A percentile compares a stretch with the other conserved stretches of the same genome.
These are phyloP conservation scores for Xylaria sp. DNA, from an alignment of 2,329 filamentous ascomycete genomes.

Conservation along the genomic window DNA sequence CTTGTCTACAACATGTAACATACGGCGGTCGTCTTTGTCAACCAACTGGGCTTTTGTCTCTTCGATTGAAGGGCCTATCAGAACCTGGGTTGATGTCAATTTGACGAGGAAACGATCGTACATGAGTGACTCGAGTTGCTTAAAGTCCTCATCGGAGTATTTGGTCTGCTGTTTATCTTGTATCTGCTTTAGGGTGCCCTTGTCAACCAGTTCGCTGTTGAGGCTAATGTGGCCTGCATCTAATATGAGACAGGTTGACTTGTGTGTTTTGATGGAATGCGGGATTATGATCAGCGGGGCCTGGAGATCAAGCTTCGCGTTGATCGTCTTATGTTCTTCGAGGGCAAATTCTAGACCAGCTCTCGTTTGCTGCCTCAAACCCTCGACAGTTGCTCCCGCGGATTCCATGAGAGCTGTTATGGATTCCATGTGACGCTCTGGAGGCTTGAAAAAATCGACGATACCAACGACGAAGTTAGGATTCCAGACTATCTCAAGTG, in stretches of 20 bases:
- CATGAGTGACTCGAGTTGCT: constrained; percentile 89
- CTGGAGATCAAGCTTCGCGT: constrained; percentile 93
- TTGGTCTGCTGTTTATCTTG: constrained; percentile 89
- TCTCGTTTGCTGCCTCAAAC: constrained; percentile 92
- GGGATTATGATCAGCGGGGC: constrained; percentile 96
- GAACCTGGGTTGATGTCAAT: constrained; percentile 90
- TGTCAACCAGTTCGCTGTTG: constrained; percentile 92
- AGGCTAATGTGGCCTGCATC: constrained; percentile 97
- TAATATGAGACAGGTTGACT: constrained; percentile 88
- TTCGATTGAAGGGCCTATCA: constrained; percentile 93
- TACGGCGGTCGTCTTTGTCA: constrained; percentile 72
- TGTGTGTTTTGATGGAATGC: constrained; percentile 85
- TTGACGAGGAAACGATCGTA: constrained; percentile 98
- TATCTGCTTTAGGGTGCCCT: constrained; percentile 87
- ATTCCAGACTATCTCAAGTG: constrained; percentile 97
- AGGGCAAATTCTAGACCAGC: constrained; percentile 96
- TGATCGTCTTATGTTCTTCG: constrained; percentile 97
- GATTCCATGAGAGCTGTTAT: constrained; percentile 96
- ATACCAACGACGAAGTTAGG: constrained; percentile 91
- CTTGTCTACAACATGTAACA: constrained; percentile 90
- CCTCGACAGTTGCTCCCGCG: constrained; percentile 94
- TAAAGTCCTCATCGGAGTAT: constrained; percentile 90
- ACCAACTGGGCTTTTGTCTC: constrained; percentile 86
- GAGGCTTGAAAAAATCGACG: constrained; percentile 94
- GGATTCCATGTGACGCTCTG: constrained; percentile 97